Percentiles rank a stretch among this genome's conserved stretches.
Evolutionary conservation across 2,329 filamentous ascomycete genomes (phyloP).

Genomic region (Mollisia scopiformis): DNA sequence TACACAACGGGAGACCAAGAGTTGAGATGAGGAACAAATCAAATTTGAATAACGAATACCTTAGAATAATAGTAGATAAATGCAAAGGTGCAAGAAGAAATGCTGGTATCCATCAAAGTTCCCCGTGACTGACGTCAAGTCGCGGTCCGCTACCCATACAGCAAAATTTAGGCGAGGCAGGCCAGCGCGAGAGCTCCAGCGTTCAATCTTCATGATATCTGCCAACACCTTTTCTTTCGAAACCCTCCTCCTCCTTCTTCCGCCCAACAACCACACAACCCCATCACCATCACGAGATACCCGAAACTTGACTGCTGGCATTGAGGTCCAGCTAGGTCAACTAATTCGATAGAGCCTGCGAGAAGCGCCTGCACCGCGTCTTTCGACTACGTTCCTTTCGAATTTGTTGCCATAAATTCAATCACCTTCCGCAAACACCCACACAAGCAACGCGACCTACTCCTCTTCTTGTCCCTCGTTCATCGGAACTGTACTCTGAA

Average conservation of each 20-base stretch:
- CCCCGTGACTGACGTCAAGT: too few species aligned
- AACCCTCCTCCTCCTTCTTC: slow-evolving; percentile 12
- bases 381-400: slow-evolving; percentile 33
- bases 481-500: neutral
- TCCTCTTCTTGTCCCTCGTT: slow-evolving; percentile 6
- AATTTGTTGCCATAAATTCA: slow-evolving; percentile 13
- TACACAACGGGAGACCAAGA: too few species aligned
- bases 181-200: too few species aligned
- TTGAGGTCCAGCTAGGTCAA: slow-evolving; percentile 19
- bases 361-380: slow-evolving; percentile 41
- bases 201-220: too few species aligned
- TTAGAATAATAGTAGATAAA: too few species aligned
- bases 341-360: slow-evolving; percentile 27
- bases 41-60: too few species aligned
- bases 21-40: too few species aligned
- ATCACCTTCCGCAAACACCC: slow-evolving; percentile 3
- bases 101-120: too few species aligned
- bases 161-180: too few species aligned
- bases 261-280: slow-evolving; percentile 11
- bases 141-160: too few species aligned
- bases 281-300: slow-evolving; percentile 10
- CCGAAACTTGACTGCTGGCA: slow-evolving; percentile 26
- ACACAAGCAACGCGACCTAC: slow-evolving; percentile 1
- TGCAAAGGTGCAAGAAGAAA: too few species aligned
- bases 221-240: too few species aligned